Evolutionary conservation across 495 filamentous ascomycete species (phyloP).

Genomic region (Apodospora peruviana): DNA sequence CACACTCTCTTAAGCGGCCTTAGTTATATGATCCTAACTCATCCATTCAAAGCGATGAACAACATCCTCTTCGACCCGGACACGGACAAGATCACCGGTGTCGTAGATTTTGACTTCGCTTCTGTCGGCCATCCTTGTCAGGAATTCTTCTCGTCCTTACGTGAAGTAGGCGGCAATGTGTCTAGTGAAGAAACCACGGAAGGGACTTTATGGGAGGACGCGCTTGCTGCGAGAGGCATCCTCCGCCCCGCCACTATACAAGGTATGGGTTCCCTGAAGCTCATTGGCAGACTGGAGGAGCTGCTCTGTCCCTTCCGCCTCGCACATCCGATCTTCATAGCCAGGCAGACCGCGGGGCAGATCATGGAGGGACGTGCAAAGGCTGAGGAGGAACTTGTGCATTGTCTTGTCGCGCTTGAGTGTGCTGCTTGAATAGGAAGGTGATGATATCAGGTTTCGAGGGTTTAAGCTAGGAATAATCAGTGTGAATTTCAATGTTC

Average conservation of each 20-base stretch:
- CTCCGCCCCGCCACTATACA: not conserved
- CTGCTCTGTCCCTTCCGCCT: not conserved
- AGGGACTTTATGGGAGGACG: not conserved
- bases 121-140: not conserved
- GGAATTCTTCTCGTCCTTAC: slow-evolving; percentile 1
- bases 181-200: not conserved
- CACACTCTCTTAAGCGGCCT: not conserved
- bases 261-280: not conserved
- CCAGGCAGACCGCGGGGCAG: not conserved
- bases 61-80: slow-evolving; percentile 2
- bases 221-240: not conserved
- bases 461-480: no score
- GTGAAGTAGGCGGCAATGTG: slow-evolving; percentile 1
- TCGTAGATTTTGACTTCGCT: slow-evolving; percentile 6
- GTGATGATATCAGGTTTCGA: no score
- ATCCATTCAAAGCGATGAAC: slow-evolving; percentile 1
- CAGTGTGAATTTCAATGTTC: no score
- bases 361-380: not conserved
- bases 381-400: not conserved
- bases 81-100: not conserved
- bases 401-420: not conserved
- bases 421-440: no score
- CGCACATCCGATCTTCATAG: not conserved
- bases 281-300: not conserved
- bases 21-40: not conserved